These are phyloP conservation scores for Aquilaria yunnanensis DNA, from an alignment of 345 rosid genomes.

Conservation along the genomic window DNA sequence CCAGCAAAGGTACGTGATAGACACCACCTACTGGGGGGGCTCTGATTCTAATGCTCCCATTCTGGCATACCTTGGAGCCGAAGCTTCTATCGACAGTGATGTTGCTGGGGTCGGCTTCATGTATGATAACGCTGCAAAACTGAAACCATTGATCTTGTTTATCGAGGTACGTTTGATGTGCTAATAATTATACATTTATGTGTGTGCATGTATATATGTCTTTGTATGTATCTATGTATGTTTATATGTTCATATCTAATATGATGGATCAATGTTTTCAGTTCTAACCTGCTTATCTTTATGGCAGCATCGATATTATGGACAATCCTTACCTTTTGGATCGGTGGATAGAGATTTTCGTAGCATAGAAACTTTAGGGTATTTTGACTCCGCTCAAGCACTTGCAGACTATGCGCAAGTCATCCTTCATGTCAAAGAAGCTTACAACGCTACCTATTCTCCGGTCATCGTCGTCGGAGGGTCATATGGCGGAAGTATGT, in stretches of 20 bases:
- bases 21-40: constrained; percentile 38
- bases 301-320: constrained; percentile 39
- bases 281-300: neutral
- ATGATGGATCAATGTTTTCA: too few relatives aligned
- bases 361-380: constrained; percentile 30
- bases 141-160: constrained; percentile 26
- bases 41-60: constrained; percentile 25
- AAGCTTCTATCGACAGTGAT: constrained; percentile 9
- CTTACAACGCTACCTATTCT: constrained; percentile 25
- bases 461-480: constrained; percentile 70
- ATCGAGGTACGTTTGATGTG: constrained; percentile 29
- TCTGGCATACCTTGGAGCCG: constrained; percentile 32
- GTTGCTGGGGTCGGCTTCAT: constrained; percentile 14
- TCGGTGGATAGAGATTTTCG: constrained; percentile 36
- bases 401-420: too few relatives aligned
- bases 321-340: constrained; percentile 45
- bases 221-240: too few relatives aligned
- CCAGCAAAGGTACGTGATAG: constrained; percentile 31
- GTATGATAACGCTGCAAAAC: constrained; percentile 23
- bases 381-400: too few relatives aligned
- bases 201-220: rapidly evolving
- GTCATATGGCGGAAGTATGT: constrained; percentile 76
- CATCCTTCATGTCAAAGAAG: too few relatives aligned
- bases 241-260: too few relatives aligned
- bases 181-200: too few relatives aligned